phyloP scores from a whole-genome alignment of 306 rosid species.

The Cicer arietinum region DNA sequence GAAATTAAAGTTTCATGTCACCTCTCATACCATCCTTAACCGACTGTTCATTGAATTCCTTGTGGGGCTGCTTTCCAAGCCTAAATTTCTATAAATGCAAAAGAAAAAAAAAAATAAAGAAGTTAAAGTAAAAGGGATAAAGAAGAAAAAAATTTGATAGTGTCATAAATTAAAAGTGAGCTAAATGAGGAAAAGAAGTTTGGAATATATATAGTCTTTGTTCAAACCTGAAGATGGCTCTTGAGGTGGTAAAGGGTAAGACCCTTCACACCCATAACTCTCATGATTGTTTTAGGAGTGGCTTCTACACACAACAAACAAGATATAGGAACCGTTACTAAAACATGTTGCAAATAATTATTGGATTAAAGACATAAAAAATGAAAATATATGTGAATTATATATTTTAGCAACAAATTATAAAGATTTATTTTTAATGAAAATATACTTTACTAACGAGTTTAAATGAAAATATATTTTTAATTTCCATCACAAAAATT shows the following conservation, averaged over 20 bases:
- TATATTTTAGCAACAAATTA: no score
- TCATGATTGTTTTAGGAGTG: conserved; percentile 97
- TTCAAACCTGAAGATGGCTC: conserved; percentile 98
- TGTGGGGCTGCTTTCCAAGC: conserved; percentile 99
- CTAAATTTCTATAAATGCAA: conserved; percentile 71
- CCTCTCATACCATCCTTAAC: conserved; percentile 86
- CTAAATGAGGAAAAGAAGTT: conserved; percentile 22
- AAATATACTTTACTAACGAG: no score
- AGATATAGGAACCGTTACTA: background rate
- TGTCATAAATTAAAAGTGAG: conserved; percentile 35
- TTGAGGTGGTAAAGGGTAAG: conserved; percentile 99
- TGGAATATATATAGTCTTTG: conserved; percentile 32
- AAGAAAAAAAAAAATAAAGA: conserved; percentile 42
- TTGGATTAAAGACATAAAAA: no score
- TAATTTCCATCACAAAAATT: no score
- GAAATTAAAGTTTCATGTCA: conserved; percentile 50
- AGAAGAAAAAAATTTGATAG: conserved; percentile 21
- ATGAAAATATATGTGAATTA: no score
- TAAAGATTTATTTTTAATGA: no score
- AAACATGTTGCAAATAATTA: background rate
- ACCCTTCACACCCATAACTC: conserved; percentile 99
- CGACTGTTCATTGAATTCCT: conserved; percentile 94
- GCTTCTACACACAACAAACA: conserved; percentile 65
- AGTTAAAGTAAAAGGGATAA: conserved; percentile 15
- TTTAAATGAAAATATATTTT: no score